Base-by-base conservation (phyloP, 805 yeast genomes). In the Zygoascus flipseniorum region DNA sequence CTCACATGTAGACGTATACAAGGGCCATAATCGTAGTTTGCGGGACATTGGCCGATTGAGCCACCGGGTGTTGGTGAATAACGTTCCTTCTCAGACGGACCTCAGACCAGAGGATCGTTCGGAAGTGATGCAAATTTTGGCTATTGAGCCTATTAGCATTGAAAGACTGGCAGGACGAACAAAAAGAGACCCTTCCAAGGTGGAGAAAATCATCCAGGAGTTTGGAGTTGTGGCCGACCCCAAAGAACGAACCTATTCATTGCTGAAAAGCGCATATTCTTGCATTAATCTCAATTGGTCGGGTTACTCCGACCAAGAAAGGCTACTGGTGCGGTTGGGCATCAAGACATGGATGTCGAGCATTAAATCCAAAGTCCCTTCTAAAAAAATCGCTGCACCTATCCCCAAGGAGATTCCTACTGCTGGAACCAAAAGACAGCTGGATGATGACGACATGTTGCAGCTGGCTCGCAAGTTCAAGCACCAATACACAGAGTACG, bases 381-480 rank as follows among this genome's bases (percentile, higher is more conserved):
- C 49, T 48, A 41, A 47, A 32, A 31, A 28, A 31, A 26, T 16
- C 18, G 42, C 37, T 11, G 20, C 44, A n/a, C 26, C 26, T n/a
- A 4, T 19, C 13, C 23, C 20, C 13, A 18, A 10, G 16, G 44
- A 14, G 4, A 2, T 11, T 4, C 23, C 44, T 2, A 5, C 18
- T 4, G 18, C 44, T 18, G 44, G 44, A 5, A 23, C 53, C 13
- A 50, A 48, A 19, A 20, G 31, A n/a, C 31, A 49, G 11, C 44
- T 18, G 14, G 16, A 18, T 11, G 45, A 43, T 31, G 59, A 69
- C n/a, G 76, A 75, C 55, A 69, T 75, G 60, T 62, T 61, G 48
- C 71, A 67, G 46, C 61, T 80, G 52, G 82, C 81, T 1, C 63
- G 65, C 10, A 74, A 74, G 60, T 80, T 80, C 70, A 74, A 70